These are phyloP conservation scores for Oehlia diaphana DNA, from an alignment of 192 early-diverging fungal species.

Conservation along the genomic window DNA sequence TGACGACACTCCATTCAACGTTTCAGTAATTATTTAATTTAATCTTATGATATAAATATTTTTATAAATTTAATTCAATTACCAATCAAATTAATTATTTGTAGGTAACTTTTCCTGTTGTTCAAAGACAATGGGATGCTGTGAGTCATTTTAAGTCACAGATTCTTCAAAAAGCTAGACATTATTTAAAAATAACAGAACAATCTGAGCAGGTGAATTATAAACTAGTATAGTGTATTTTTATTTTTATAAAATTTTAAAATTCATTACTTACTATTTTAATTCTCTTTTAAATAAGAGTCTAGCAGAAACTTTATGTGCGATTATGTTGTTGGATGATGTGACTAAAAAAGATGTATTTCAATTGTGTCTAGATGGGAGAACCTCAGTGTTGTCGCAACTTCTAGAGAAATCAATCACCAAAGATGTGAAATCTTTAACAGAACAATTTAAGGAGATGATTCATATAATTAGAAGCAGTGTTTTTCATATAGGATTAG, in stretches of 20 bases:
- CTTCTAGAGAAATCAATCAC: slow-evolving; percentile 23
- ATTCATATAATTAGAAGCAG: slow-evolving; percentile 43
- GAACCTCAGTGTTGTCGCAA: slow-evolving; percentile 51
- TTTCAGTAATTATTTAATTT: slow-evolving; percentile 8
- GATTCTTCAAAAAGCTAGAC: slow-evolving; percentile 67
- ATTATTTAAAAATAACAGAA: slow-evolving; percentile 45
- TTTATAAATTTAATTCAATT: background rate
- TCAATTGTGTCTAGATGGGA: slow-evolving; percentile 49
- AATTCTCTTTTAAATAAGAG: slow-evolving; percentile 37
- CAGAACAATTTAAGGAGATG: slow-evolving; percentile 42
- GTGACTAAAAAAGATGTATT: slow-evolving; percentile 58
- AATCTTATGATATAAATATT: background rate
- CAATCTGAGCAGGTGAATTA: slow-evolving; percentile 50
- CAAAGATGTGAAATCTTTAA: slow-evolving; percentile 28
- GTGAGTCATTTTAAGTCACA: slow-evolving; percentile 72
- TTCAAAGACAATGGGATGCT: slow-evolving; percentile 84
- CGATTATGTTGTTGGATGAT: slow-evolving; percentile 68
- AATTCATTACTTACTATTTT: background rate
- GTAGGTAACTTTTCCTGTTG: slow-evolving; percentile 75
- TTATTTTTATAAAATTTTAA: background rate
- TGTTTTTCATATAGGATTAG: slow-evolving; percentile 37
- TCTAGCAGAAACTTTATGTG: slow-evolving; percentile 61
- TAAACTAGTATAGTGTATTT: too few species aligned
- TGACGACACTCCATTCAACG: slow-evolving; percentile 33
- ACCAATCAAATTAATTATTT: slow-evolving; percentile 27